phyloP scores from a whole-genome alignment of 139 green algal genomes.

The Picochlorum sp. region DNA sequence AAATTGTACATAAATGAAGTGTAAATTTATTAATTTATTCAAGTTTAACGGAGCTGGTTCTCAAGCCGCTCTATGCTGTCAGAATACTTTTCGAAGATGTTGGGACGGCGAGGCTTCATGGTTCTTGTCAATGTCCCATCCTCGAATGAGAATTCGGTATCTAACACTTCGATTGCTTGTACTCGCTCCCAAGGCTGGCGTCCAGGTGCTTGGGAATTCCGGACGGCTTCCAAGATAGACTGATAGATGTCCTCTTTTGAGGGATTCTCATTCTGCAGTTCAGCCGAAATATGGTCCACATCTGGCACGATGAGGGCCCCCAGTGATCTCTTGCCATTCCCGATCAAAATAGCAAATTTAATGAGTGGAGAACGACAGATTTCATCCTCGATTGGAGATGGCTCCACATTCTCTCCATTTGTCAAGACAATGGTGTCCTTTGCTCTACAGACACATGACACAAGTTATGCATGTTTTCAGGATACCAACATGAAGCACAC shows the following conservation, averaged over 20 bases:
- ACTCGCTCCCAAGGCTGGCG: slow-evolving; percentile 39
- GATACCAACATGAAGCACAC: background rate
- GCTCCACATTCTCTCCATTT: slow-evolving; percentile 90
- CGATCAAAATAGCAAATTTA: slow-evolving; percentile 74
- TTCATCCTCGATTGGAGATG: slow-evolving; percentile 75
- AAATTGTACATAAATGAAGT: no score
- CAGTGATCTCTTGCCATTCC: slow-evolving; percentile 42
- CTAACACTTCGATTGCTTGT: slow-evolving; percentile 35
- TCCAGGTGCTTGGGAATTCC: slow-evolving; percentile 14
- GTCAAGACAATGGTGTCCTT: slow-evolving; percentile 91
- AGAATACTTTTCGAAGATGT: slow-evolving; percentile 49
- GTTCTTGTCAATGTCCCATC: slow-evolving; percentile 83
- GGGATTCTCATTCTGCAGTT: slow-evolving; percentile 28
- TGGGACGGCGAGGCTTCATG: slow-evolving; percentile 72
- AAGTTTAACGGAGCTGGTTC: slow-evolving; percentile 1
- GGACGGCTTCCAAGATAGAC: slow-evolving; percentile 4
- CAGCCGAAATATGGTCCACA: slow-evolving; percentile 31
- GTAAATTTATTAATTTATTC: no score
- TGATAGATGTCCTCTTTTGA: slow-evolving; percentile 22
- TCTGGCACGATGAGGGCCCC: slow-evolving; percentile 58
- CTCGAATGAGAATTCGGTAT: slow-evolving; percentile 56
- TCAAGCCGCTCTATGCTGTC: slow-evolving; percentile 4
- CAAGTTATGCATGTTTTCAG: slow-evolving; percentile 2
- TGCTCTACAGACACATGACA: slow-evolving; percentile 19
- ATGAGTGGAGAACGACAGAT: slow-evolving; percentile 44